Evolutionary conservation across 2,329 filamentous ascomycete genomes (phyloP).

Genomic region (Pseudocercospora crystallina): DNA sequence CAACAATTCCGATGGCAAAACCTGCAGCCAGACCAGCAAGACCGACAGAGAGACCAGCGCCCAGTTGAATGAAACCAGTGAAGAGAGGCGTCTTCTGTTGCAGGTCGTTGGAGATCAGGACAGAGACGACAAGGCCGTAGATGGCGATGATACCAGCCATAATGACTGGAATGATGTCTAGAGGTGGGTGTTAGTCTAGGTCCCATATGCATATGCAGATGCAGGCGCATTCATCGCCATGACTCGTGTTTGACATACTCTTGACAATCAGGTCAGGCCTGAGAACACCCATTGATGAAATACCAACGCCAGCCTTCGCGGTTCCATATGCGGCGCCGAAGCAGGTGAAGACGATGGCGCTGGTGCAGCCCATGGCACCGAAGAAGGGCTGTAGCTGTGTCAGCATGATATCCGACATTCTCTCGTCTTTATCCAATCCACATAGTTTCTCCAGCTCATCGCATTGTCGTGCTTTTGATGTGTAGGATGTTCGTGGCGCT

Average conservation of each 20-base stretch:
- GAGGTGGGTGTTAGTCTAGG: slow-evolving; percentile 14
- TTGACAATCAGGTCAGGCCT: slow-evolving; percentile 98
- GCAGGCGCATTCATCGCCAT: background rate
- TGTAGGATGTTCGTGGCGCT: background rate
- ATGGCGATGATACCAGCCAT: slow-evolving; percentile 99
- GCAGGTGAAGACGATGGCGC: slow-evolving; percentile 94
- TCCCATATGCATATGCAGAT: slow-evolving; percentile 1
- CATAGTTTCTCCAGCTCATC: background rate
- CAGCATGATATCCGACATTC: slow-evolving; percentile 12
- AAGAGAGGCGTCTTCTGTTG: slow-evolving; percentile 49
- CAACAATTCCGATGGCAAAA: slow-evolving; percentile 55
- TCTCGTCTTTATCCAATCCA: background rate
- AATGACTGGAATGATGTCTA: slow-evolving; percentile 99
- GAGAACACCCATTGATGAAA: slow-evolving; percentile 96
- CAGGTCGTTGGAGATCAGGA: slow-evolving; percentile 56
- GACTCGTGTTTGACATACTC: slow-evolving; percentile 64
- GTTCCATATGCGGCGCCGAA: slow-evolving; percentile 97
- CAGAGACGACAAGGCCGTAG: slow-evolving; percentile 60
- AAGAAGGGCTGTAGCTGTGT: slow-evolving; percentile 71
- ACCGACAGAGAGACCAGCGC: slow-evolving; percentile 52
- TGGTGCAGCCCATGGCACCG: slow-evolving; percentile 94
- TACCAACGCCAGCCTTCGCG: slow-evolving; percentile 98
- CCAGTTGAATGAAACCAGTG: slow-evolving; percentile 54
- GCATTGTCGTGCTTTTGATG: no score
- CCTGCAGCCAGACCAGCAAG: slow-evolving; percentile 43